Evolutionary conservation across 352 stramenopile genomes (phyloP), one percentile per base, ranked within the genome.

Genomic region (Pythium aphanidermatum): DNA sequence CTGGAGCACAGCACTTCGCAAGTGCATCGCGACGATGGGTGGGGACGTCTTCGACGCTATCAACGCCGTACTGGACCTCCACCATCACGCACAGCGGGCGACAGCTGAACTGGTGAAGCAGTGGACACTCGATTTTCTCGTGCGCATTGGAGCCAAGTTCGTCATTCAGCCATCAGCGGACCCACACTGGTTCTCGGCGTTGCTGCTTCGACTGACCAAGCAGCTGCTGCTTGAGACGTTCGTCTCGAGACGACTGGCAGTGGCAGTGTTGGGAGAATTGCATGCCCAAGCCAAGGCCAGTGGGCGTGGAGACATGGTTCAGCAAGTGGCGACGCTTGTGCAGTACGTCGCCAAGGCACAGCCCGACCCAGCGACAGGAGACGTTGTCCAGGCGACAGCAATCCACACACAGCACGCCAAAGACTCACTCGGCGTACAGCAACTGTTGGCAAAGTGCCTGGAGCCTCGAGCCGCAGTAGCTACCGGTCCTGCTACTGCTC

Each of bases 1-100:
- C 41, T 92, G 80, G 80, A 65, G 74, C 19, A 80, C 58, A 20
- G 69, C 61, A 8, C 50, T 86, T 13, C 63, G 61, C 38, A 75
- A 81, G 42, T 65, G 60, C 2, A 39, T 73, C 3, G 31, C 23
- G 12, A 10, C 43, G 12, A 65, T 83, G 43, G 69, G 71, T 5
- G 49, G 68, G 31, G 63, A 58, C 23, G 66, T 86, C 4, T 84
- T 87, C 37, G 24, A 16, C 12, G 65, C 52, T 11, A 57, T 88
- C 39, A 65, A 65, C 34, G 61, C 64, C 2, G 55, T 89, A 19
- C 49, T 92, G 14, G 72, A 85, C 51, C 68, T 70, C 16, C 75
- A 85, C 46, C 60, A 67, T 43, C 50, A 53, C 50, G 66, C 43
- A 29, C 24, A 55, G 34, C 49, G 47, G 29, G 48, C 30, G 7